Conservation (phyloP, 441 rosid species). For the Adansonia gregorii region DNA sequence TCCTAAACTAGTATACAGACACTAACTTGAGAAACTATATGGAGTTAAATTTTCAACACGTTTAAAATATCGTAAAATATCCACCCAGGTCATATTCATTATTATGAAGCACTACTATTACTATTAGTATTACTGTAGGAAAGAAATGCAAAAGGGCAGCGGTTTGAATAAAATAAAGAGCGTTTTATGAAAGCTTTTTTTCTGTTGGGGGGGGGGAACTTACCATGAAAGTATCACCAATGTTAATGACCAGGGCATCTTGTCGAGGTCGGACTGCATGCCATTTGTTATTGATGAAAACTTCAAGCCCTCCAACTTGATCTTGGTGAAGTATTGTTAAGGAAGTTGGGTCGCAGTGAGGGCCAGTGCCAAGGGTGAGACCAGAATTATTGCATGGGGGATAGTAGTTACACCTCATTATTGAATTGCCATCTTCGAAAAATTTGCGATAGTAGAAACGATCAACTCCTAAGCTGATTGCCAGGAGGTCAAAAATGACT, state of each 20-base stretch:
- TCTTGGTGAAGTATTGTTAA: constrained; percentile 82
- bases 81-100: not conserved
- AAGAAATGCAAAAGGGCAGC: not conserved
- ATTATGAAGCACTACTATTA: not conserved
- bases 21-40: not conserved
- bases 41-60: too few relatives aligned
- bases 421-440: constrained; percentile 60
- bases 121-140: too few relatives aligned
- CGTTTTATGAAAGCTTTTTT: not conserved
- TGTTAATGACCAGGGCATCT: constrained; percentile 65
- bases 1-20: not conserved
- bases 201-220: not conserved
- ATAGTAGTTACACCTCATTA: constrained; percentile 74
- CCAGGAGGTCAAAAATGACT: constrained; percentile 63
- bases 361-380: constrained; percentile 77
- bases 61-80: not conserved
- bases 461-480: constrained; percentile 59
- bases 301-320: constrained; percentile 71
- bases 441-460: constrained; percentile 39
- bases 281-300: constrained; percentile 58
- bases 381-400: constrained; percentile 63
- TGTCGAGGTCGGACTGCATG: constrained; percentile 52
- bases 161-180: not conserved
- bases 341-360: constrained; percentile 78
- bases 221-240: constrained; percentile 85